Evolutionary conservation across 352 stramenopile genomes (phyloP).

Genomic region (Globisporangium camurandrum): DNA sequence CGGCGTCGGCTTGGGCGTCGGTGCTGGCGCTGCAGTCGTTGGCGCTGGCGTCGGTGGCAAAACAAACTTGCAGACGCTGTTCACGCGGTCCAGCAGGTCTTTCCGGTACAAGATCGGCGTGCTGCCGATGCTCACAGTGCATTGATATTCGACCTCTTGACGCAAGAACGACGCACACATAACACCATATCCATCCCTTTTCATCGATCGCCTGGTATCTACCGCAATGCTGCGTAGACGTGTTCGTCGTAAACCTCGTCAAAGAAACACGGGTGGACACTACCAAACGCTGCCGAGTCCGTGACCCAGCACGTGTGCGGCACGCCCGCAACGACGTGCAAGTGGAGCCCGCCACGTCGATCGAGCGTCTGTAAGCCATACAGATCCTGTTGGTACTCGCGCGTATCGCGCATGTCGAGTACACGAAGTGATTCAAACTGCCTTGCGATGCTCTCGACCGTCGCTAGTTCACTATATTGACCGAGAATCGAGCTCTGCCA

Average conservation of each 20-base stretch:
- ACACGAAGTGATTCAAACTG: constrained; percentile 19
- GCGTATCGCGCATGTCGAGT: constrained; percentile 22
- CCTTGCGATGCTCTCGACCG: constrained; percentile 17
- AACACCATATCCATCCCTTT: too few relatives aligned
- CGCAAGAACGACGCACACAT: too few relatives aligned
- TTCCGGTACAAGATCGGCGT: not conserved
- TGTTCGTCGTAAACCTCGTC: constrained; percentile 17
- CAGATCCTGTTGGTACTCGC: constrained; percentile 29
- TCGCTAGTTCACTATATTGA: constrained; percentile 27
- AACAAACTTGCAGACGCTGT: not conserved
- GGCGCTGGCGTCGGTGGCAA: constrained; percentile 5
- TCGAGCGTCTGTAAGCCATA: constrained; percentile 30
- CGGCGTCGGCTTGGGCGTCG: constrained; percentile 4
- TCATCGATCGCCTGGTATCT: too few relatives aligned
- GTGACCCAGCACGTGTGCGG: constrained; percentile 25
- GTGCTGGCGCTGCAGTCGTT: constrained; percentile 1
- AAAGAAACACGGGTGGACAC: constrained; percentile 11
- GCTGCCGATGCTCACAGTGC: not conserved
- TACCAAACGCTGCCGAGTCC: constrained; percentile 5
- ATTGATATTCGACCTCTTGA: too few relatives aligned
- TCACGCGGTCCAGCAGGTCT: not conserved
- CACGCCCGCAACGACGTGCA: constrained; percentile 16
- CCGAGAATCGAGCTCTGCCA: constrained; percentile 29
- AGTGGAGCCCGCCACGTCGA: constrained; percentile 14
- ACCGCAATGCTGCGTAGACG: constrained; percentile 14